Percentiles rank a stretch among this genome's conserved stretches.
phyloP scores from a whole-genome alignment of 208 protist genomes.

The Leptomonas pyrrhocoris region DNA sequence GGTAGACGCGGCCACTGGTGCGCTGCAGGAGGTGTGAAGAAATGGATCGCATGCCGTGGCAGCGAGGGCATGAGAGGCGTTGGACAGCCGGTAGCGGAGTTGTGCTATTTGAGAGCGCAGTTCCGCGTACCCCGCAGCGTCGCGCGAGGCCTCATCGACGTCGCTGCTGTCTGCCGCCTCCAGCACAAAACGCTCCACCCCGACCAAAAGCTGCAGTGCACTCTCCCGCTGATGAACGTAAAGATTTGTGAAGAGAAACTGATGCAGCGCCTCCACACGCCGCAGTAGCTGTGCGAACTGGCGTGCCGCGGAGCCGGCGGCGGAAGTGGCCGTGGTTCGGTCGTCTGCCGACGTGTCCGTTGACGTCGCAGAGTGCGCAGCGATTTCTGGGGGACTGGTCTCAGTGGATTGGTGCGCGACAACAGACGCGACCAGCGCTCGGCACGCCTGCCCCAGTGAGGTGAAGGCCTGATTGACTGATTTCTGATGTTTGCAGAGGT shows the following conservation, averaged over 20 bases:
- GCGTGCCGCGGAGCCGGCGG: neutral
- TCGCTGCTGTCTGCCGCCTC: neutral
- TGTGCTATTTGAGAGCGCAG: conserved; percentile 10
- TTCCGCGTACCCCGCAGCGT: conserved; percentile 2
- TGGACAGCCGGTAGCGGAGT: conserved; percentile 20
- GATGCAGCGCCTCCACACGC: conserved; percentile 23
- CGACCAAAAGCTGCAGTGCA: conserved; percentile 21
- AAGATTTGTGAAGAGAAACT: conserved; percentile 35
- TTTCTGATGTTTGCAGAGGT: conserved; percentile 21
- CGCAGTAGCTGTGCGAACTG: conserved; percentile 24
- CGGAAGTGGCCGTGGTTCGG: neutral
- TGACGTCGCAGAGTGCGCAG: neutral
- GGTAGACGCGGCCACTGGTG: neutral
- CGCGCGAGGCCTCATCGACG: neutral
- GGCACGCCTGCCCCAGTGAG: conserved; percentile 22
- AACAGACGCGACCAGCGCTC: conserved; percentile 9
- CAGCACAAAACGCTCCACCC: conserved; percentile 23
- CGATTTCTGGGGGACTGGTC: neutral
- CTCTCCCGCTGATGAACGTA: conserved; percentile 35
- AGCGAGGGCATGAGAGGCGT: neutral
- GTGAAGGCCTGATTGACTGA: conserved; percentile 27
- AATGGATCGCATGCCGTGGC: neutral
- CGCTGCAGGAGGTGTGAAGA: neutral
- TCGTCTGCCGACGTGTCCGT: neutral
- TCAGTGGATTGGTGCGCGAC: neutral